Base-by-base conservation (phyloP, 148 eudicot species). In the Mesembryanthemum crystallinum region DNA sequence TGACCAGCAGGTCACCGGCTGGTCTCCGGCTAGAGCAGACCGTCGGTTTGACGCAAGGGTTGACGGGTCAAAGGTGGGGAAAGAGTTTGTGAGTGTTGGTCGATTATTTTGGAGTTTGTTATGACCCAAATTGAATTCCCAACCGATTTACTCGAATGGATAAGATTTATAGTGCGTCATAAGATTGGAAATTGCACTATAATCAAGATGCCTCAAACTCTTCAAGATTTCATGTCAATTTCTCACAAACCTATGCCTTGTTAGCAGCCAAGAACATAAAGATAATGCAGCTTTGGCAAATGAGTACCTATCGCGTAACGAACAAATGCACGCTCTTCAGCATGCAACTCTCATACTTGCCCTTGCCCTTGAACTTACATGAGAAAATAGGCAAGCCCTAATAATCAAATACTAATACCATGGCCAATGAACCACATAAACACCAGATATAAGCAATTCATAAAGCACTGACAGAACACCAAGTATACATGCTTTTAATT, bases 381-480 rank as follows among this genome's bases (percentile, higher is more conserved):
- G 77, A 64, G 61, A 67, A 64, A 79, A 33, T 77, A 66, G 67
- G 71, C 45, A 70, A 80, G 73, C 80, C 83, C 83, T 81, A 76
- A 62, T 35, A 67, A 68, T 30, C 30, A 55, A 61, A 18, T 73
- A 76, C 83, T 64, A 59, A 23, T 27, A 70, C 28, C 64, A 63
- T 51, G 62, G 23, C 47, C 59, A 75, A 57, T 70, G 58, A 64
- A 75, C 57, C 72, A 80, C 59, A 55, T 12, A 69, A 12, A 69
- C 64, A 76, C 42, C 20, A 45, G 23, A 25, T 42, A 66, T 45
- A 67, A 79, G 52, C 71, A 55, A 71, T 68, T 64, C 45, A 69
- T 30, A 73, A 80, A 80, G 79, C 66, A 74, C 69, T 69, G 71
- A 69, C 73, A 70, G 55, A 71, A 7, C 21, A 69, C 14, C 72